Evolutionary conservation across 495 filamentous ascomycete genomes (phyloP), one percentile per base, ranked within the genome.

Genomic region (Penicillium mononematosum): DNA sequence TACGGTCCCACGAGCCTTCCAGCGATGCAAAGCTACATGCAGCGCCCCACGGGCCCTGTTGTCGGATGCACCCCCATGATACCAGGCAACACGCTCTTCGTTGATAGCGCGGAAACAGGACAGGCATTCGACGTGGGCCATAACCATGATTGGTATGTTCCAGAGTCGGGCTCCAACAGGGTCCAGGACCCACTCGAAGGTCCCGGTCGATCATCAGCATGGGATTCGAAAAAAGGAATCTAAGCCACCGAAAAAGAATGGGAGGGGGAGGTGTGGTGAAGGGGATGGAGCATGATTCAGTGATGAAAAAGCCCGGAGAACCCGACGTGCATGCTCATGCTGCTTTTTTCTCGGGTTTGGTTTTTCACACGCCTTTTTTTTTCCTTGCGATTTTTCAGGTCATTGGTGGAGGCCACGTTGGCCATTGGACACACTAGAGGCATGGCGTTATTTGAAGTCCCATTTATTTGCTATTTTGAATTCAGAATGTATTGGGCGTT

Each of bases 31-130:
- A 59, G 34, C 56, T 60, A 39, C 52, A 9, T 32, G 32, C 58
- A 64, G n/a, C 39, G 32, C 53, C 63, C 67, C 49, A 53, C 64
- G 19, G 48, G 63, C 16, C 58, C 45, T 25, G 56, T 71, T 36
- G 60, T 69, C 56, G 67, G 69, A 58, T 70, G 68, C 42, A 60
- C 69, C n/a, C 59, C 61, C 48, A 51, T 58, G n/a, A 55, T 68
- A 24, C 60, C 65, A 20, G 58, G 36, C 20, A 24, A 45, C 38
- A 29, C 60, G 44, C 47, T 70, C 11, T 70, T 72, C 41, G 59
- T 58, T 42, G 62, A 68, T 49, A 53, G 62, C 44, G 60, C 61
- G 29, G 66, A 67, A n/a, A 60, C 54, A 42, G 51, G 56, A 4
- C 25, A 24, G 17, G 38, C 61, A 20, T 57, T 69, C 16, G 64